Evolutionary conservation across 2,329 filamentous ascomycete genomes (phyloP).

Genomic region (Epicoccum nigrum): DNA sequence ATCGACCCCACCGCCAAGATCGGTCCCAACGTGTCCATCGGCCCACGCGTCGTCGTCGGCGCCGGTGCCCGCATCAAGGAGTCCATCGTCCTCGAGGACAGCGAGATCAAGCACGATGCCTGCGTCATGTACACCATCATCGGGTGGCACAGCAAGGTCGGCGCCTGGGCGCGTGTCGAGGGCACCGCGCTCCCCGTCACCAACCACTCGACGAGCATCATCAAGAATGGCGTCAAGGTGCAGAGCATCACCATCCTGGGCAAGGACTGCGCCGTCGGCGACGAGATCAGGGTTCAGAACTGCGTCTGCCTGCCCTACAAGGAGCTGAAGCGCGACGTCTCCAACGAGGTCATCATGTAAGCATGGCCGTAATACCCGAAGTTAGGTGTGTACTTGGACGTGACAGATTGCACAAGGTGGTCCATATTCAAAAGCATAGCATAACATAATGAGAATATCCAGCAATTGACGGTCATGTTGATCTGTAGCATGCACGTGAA

Average conservation of each 20-base stretch:
- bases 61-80: constrained; percentile 93
- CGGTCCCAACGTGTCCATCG: constrained; percentile 94
- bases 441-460: not conserved
- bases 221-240: constrained; percentile 98
- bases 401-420: too few relatives aligned
- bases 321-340: constrained; percentile 92
- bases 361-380: not conserved
- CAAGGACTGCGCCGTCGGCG: constrained; percentile 92
- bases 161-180: constrained; percentile 97
- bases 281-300: constrained; percentile 96
- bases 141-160: constrained; percentile 93
- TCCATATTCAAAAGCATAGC: not conserved
- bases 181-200: constrained; percentile 86
- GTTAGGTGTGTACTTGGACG: too few relatives aligned
- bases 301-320: constrained; percentile 98
- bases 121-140: constrained; percentile 96
- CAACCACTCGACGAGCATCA: constrained; percentile 90
- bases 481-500: too few relatives aligned
- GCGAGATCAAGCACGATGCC: constrained; percentile 94
- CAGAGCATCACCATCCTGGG: constrained; percentile 97
- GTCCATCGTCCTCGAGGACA: constrained; percentile 91
- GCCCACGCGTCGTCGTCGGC: constrained; percentile 83
- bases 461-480: too few relatives aligned
- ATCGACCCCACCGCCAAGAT: constrained; percentile 96
- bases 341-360: constrained; percentile 90